Evolutionary conservation across 371 early-diverging fungal species (phyloP).

Genomic region (Funneliformis caledonium): DNA sequence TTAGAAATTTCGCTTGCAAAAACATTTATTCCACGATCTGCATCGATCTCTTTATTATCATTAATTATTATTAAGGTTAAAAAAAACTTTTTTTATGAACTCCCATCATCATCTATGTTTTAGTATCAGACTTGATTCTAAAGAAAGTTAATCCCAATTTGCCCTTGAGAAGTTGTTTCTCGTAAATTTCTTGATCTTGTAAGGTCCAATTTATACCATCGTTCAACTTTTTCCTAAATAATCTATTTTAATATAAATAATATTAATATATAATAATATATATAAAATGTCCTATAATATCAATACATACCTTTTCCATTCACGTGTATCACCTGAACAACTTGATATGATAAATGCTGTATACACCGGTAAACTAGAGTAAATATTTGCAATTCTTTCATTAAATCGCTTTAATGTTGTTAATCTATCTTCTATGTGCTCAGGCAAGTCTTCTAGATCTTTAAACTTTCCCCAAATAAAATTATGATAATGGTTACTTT

Average conservation of each 20-base stretch:
- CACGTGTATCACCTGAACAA: slow-evolving; percentile 55
- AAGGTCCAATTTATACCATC: neutral
- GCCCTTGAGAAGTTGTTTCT: neutral
- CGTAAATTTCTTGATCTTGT: neutral
- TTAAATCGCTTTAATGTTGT: slow-evolving; percentile 45
- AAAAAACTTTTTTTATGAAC: no score
- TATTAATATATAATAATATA: neutral
- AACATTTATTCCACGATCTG: no score
- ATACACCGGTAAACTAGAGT: slow-evolving; percentile 50
- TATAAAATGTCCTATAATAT: neutral
- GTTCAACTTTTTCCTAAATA: neutral
- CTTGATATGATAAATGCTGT: slow-evolving; percentile 58
- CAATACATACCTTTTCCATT: slow-evolving; percentile 47
- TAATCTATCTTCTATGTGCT: slow-evolving; percentile 35
- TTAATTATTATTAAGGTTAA: no score
- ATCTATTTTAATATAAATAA: neutral
- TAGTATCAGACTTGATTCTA: neutral
- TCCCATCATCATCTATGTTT: neutral
- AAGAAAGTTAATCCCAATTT: slow-evolving; percentile 1
- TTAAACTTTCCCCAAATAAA: slow-evolving; percentile 50
- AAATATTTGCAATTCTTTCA: slow-evolving; percentile 48
- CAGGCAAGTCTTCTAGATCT: slow-evolving; percentile 48
- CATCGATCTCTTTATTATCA: no score
- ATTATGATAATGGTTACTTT: slow-evolving; percentile 43
- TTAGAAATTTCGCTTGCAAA: no score